Evolutionary conservation across 257 asterid genomes (phyloP), one percentile per base, ranked within the genome.

Genomic region (Scutellaria barbata): DNA sequence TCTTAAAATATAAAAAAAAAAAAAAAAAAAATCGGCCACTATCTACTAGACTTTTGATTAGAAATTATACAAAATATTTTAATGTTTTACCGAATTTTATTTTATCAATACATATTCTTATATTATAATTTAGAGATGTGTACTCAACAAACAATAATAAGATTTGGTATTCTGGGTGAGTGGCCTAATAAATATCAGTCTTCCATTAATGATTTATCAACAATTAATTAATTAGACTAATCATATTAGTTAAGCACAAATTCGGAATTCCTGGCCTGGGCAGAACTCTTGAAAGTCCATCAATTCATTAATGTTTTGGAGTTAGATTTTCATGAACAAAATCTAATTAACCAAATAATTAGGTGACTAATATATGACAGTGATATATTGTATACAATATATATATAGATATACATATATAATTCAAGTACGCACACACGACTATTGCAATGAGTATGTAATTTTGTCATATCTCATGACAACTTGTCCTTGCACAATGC

Each of bases 381-480:
- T 48, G 47, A 16, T 5, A 42, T 42, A 30, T 30, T 30, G 35
- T 30, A 30, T 30, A 30, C 4, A 30, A 2, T 42, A 42, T 42
- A 42, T 42, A 8, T 41, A 41, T 41, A 41, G 1, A 8, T 41
- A 41, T 41, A 41, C 10, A 41, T 41, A 41, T 41, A 5, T 0
- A 41, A 5, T 48, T 52, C 39, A 35, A 33, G 13, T 9, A 51
- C 25, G 62, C 59, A 35, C 64, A 10, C 53, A 60, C 2, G 25
- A 22, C 37, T n/a, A 40, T 14, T 17, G 14, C 51, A 13, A 8
- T 22, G 42, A 25, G 72, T 54, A 33, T 20, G 57, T 16, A 33
- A 45, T 13, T 74, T 66, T 67, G 69, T 74, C 69, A 18, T n/a
- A n/a, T 74, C 10, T 74, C 68, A 45, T 35, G 68, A n/a, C 42